phyloP scores from a whole-genome alignment of 176 grass and related monocot species.

The Oryza glaberrima region DNA sequence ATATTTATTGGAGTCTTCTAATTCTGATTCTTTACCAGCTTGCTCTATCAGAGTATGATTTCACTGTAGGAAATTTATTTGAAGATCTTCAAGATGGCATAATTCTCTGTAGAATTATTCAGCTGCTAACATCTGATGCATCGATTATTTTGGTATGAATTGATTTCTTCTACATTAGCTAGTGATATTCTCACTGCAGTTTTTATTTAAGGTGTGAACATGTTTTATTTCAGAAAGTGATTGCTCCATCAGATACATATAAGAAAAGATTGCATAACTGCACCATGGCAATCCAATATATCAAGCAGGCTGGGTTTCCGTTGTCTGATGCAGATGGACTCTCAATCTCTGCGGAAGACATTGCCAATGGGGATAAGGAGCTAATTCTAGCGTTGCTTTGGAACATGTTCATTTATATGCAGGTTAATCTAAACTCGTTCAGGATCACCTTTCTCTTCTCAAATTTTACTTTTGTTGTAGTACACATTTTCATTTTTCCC shows the following conservation, averaged over 20 bases:
- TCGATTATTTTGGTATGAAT: constrained; percentile 57
- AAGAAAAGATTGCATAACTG: constrained; percentile 75
- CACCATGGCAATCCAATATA: constrained; percentile 46
- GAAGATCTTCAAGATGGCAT: constrained; percentile 74
- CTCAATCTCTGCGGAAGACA: constrained; percentile 58
- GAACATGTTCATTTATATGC: constrained; percentile 61
- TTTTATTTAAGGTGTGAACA: constrained; percentile 30
- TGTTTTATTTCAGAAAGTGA: constrained; percentile 53
- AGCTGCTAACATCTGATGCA: constrained; percentile 58
- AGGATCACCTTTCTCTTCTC: not conserved
- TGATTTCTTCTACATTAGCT: not conserved
- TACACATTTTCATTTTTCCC: not conserved
- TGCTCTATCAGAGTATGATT: constrained; percentile 65
- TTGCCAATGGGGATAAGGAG: constrained; percentile 63
- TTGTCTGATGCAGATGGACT: constrained; percentile 61
- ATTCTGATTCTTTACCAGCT: constrained; percentile 45
- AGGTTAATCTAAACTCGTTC: constrained; percentile 45
- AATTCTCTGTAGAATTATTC: constrained; percentile 66
- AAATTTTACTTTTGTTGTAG: not conserved
- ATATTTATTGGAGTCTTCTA: constrained; percentile 35
- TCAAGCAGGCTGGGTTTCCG: constrained; percentile 49
- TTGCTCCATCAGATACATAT: constrained; percentile 56
- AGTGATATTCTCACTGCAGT: not conserved
- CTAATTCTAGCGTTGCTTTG: constrained; percentile 61
- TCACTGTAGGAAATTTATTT: constrained; percentile 61